Base-by-base conservation (phyloP, 2,329 filamentous ascomycete species). In the Botrytis cinerea region DNA sequence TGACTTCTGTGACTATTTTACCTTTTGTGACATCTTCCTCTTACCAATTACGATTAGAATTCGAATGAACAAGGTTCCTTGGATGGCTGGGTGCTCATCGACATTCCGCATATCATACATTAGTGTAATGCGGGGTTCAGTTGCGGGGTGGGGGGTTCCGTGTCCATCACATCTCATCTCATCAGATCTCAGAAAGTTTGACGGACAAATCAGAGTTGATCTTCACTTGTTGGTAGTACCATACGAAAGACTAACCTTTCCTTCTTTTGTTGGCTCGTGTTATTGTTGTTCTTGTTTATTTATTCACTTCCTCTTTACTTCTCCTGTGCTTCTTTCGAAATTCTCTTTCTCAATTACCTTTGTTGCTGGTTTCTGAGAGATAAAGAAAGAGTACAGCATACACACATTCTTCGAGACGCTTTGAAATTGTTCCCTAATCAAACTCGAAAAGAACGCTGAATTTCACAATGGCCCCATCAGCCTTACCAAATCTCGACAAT, bases 401-500 rank as follows among this genome's bases (percentile, higher is more conserved):
- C 57, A n/a, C 40, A n/a, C 35, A 2, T 5, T 12, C 20, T 61
- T 46, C 18, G 25, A 61, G 18, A 45, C 35, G 20, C 22, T 61
- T 22, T 32, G 1, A 48, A 22, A 14, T 51, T 54, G 32, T 45
- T 32, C 22, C 14, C 38, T 25, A 32, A 32, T 32, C 10, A 70
- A 54, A n/a, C 18, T 35, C 43, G 28, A 51, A 22, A 51, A 25
- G 12, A 66, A 51, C 45, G n/a, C 28, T 51, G 18, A 14, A 18
- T 22, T 22, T 25, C 32, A 70, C 32, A 61, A 80, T 80, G 79
- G 73, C 78, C 14, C 78, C 78, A 32, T 80, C 79, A 66, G 76
- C 75, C 9, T 45, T 75, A 32, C 25, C 73, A 72, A 73, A 5
- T 18, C 22, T 73, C 43, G 43, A 63, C 4, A 32, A 38, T 1